Percentiles rank a stretch among this genome's conserved stretches.
Evolutionary conservation across 768 basidiomycete species (phyloP).

Genomic region (Rhodotorula diobovata): DNA sequence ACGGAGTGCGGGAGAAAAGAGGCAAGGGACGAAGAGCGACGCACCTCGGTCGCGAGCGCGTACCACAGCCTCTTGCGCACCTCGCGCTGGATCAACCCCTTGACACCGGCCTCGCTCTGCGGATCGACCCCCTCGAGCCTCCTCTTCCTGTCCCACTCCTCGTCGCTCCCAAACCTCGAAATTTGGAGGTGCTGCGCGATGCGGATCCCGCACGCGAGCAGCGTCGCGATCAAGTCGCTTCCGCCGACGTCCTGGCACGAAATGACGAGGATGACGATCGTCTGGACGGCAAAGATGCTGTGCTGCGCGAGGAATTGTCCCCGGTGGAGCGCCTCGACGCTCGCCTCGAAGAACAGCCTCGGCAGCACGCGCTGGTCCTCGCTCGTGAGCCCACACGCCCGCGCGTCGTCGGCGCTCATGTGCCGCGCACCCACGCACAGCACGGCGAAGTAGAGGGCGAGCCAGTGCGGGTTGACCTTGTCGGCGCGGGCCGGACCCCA

Average conservation of each 20-base stretch:
- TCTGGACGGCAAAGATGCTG: constrained; percentile 21
- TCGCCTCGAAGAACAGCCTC: constrained; percentile 25
- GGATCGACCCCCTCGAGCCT: constrained; percentile 26
- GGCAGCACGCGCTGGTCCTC: constrained; percentile 4
- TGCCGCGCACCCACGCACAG: constrained; percentile 30
- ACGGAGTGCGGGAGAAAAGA: too few species aligned
- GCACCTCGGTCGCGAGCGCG: constrained; percentile 16
- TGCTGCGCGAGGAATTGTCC: constrained; percentile 29
- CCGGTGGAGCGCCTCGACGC: constrained; percentile 29
- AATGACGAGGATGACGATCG: constrained; percentile 25
- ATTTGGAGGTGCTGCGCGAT: constrained; percentile 34
- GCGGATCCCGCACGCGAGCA: constrained; percentile 27
- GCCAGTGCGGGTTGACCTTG: constrained; percentile 31
- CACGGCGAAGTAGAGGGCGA: constrained; percentile 30
- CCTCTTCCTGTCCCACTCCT: constrained; percentile 27
- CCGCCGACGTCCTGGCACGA: constrained; percentile 32
- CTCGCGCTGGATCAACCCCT: constrained; percentile 30
- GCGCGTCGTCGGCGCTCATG: constrained; percentile 13
- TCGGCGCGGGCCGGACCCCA: constrained; percentile 11
- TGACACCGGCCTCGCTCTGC: constrained; percentile 16
- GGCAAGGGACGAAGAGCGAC: not conserved
- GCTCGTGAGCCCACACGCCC: not conserved
- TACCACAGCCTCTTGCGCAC: constrained; percentile 34
- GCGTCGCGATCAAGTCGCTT: constrained; percentile 31
- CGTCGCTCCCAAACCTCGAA: constrained; percentile 23